Evolutionary conservation across 1,284 basidiomycete species (phyloP).

Genomic region (Fomitiporia mediterranea): DNA sequence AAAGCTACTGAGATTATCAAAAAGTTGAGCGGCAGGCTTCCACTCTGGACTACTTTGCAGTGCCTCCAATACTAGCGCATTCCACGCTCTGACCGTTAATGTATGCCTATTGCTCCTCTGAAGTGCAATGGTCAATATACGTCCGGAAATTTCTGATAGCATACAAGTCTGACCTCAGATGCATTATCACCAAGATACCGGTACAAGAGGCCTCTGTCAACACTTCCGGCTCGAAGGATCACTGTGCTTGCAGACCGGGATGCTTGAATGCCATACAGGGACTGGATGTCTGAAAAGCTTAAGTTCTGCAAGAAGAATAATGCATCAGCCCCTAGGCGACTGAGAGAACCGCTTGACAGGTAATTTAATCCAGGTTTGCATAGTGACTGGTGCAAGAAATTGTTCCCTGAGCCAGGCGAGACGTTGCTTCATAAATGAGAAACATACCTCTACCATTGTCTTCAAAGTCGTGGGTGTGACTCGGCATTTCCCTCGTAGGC

Average conservation of each 20-base stretch:
- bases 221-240: constrained; percentile 42
- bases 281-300: constrained; percentile 38
- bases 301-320: constrained; percentile 50
- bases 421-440: not conserved
- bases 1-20: constrained; percentile 47
- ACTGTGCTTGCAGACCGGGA: constrained; percentile 49
- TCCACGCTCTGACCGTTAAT: constrained; percentile 55
- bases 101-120: constrained; percentile 35
- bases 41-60: constrained; percentile 38
- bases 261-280: constrained; percentile 48
- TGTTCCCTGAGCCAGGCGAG: not conserved
- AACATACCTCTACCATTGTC: constrained; percentile 24
- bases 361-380: constrained; percentile 25
- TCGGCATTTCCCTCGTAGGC: constrained; percentile 23
- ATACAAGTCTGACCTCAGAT: constrained; percentile 32
- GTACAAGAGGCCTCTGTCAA: constrained; percentile 33
- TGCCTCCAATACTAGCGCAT: constrained; percentile 50
- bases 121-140: constrained; percentile 15
- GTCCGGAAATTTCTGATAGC: constrained; percentile 6
- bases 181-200: constrained; percentile 31
- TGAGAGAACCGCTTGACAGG: constrained; percentile 26
- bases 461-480: constrained; percentile 22
- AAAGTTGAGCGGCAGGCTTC: constrained; percentile 38
- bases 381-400: constrained; percentile 28
- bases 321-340: constrained; percentile 45